These are phyloP conservation scores for Gaeumannomyces sp. DNA, from an alignment of 2,329 filamentous ascomycete species.

Conservation along the genomic window DNA sequence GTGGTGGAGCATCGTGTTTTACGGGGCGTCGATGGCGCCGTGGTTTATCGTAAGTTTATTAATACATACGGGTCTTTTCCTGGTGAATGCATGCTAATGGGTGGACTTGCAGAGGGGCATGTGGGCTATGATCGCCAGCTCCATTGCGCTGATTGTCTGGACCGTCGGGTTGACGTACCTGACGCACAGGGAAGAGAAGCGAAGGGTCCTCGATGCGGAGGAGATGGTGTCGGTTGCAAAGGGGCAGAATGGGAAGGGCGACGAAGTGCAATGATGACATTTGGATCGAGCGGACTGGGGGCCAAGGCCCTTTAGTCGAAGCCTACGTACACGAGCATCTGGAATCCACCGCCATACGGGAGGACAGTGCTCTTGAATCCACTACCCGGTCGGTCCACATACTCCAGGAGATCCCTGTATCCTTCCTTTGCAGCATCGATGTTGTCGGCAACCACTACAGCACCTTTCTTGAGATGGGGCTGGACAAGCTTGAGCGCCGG, in stretches of 20 bases:
- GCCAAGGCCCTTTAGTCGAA: neutral
- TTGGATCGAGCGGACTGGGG: too few species aligned
- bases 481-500: constrained; percentile 33
- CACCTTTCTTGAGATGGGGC: constrained; percentile 26
- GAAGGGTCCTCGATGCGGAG: neutral
- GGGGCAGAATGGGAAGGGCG: too few species aligned
- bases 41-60: constrained; percentile 50
- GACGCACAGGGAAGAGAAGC: constrained; percentile 19
- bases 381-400: constrained; percentile 31
- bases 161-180: constrained; percentile 45
- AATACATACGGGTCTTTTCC: constrained; percentile 9
- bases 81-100: constrained; percentile 11
- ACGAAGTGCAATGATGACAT: too few species aligned
- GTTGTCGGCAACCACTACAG: constrained; percentile 37
- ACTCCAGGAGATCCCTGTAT: constrained; percentile 34
- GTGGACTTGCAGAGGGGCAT: constrained; percentile 47
- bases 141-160: constrained; percentile 55
- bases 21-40: constrained; percentile 59
- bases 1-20: constrained; percentile 70
- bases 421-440: constrained; percentile 23
- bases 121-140: constrained; percentile 66
- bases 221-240: neutral
- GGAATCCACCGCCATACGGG: constrained; percentile 18
- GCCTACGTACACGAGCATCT: constrained; percentile 19
- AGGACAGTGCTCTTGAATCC: constrained; percentile 29